Evolutionary conservation across 2,329 filamentous ascomycete species (phyloP).

Genomic region (Clarireedia hainanense): DNA sequence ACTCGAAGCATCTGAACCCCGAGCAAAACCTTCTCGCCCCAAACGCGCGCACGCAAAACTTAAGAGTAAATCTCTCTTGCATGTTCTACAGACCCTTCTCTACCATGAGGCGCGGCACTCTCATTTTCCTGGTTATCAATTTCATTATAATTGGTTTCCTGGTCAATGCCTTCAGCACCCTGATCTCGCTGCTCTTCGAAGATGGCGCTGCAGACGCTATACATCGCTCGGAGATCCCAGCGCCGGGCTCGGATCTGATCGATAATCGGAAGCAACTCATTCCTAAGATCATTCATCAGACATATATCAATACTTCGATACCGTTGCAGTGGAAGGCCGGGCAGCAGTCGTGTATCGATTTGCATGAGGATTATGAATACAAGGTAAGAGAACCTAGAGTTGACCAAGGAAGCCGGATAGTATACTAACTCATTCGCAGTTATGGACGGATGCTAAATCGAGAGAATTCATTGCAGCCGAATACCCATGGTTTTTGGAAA

Average conservation of each 20-base stretch:
- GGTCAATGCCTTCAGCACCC: conserved; percentile 60
- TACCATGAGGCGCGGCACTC: conserved; percentile 29
- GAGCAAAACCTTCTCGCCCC: not conserved
- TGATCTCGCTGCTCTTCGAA: conserved; percentile 62
- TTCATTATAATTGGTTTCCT: conserved; percentile 55
- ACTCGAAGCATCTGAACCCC: not conserved
- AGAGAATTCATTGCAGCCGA: conserved; percentile 64
- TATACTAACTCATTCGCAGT: conserved; percentile 34
- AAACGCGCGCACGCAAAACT: not conserved
- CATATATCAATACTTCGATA: conserved; percentile 63
- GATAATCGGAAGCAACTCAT: conserved; percentile 52
- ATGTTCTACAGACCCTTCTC: not conserved
- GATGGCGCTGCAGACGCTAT: conserved; percentile 62
- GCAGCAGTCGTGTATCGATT: conserved; percentile 57
- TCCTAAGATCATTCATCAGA: conserved; percentile 72
- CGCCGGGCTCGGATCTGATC: conserved; percentile 52
- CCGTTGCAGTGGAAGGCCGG: conserved; percentile 58
- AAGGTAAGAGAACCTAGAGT: conserved; percentile 39
- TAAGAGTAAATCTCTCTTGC: not conserved
- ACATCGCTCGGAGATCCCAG: conserved; percentile 55
- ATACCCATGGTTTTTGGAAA: conserved; percentile 71
- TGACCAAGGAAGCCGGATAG: not conserved
- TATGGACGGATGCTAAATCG: conserved; percentile 68
- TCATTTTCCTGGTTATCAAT: conserved; percentile 44
- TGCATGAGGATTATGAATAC: conserved; percentile 68